Evolutionary conservation across 441 rosid genomes (phyloP).

Genomic region (Erodium moschatum): DNA sequence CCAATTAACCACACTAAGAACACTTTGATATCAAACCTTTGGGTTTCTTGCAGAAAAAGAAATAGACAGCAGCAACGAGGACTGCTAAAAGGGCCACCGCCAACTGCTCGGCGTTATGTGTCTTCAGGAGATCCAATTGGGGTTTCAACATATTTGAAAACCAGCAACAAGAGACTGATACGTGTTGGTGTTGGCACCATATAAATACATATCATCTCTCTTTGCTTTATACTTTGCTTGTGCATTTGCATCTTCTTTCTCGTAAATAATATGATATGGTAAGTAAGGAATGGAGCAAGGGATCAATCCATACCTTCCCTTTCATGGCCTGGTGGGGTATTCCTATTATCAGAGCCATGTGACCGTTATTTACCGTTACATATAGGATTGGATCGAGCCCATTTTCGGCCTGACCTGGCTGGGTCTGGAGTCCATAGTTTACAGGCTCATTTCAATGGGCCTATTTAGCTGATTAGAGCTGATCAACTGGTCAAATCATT

Average conservation of each 20-base stretch:
- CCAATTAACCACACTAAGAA: background rate
- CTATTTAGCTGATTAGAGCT: too few relatives aligned
- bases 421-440: background rate
- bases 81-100: slow-evolving; percentile 1
- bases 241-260: slow-evolving; percentile 1
- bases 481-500: too few relatives aligned
- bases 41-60: slow-evolving; percentile 4
- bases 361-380: slow-evolving; percentile 1
- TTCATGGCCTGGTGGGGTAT: background rate
- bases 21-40: background rate
- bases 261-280: background rate
- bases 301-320: background rate
- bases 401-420: background rate
- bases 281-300: background rate
- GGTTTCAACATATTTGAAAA: background rate
- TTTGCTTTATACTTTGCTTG: background rate
- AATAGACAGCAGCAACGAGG: slow-evolving; percentile 1
- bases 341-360: background rate
- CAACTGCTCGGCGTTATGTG: background rate
- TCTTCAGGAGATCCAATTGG: background rate
- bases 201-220: background rate
- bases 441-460: background rate
- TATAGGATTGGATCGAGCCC: background rate
- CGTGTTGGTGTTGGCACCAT: background rate
- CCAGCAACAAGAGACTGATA: background rate